Evolutionary conservation across 164 flowering plant genomes (phyloP), one percentile per base, ranked within the genome.

Genomic region (Chloranthus sessilifolius): DNA sequence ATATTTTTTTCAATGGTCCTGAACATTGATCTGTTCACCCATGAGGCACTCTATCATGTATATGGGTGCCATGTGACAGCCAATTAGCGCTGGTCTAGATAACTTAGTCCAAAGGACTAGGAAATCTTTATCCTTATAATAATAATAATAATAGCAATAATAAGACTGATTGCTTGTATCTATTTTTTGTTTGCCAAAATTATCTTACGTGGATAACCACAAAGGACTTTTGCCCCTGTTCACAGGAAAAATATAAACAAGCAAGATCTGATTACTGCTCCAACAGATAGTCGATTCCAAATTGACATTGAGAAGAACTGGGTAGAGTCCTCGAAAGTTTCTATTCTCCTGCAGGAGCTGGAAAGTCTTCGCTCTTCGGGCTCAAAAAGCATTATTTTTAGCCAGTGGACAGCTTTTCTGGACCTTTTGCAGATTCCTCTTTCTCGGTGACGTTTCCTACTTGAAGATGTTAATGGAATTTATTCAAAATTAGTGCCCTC

Each of bases 331-430:
- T 76, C 95, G 26, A 92, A 92, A 66, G 75, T 86, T 47, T 44
- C 68, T 49, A 69, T 62, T 57, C 76, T 92, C 24, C 52, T 92
- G 70, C 68, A 36, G 50, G 95, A 92, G 60, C 77, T 92, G 43
- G 79, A 86, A 70, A 59, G n/a, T 47, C 74, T 81, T 41, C 78
- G 81, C 23, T 57, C 61, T 2, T 69, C 77, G 14, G 88, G 94
- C 39, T 76, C 96, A 38, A 92, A 92, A 73, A 88, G 96, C 71
- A 88, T 92, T 57, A 69, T 92, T 38, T 88, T 88, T 54, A 92
- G 99, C 73, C 99, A 92, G 71, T 92, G 99, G 99, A 92, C 99
- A 56, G 95, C 95, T 28, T 92, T 92, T 73, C 60, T 92, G 21
- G 99, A 92, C 60, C 87, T 92, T 57, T 58, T 92, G 65, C 85